Base-by-base conservation (phyloP, 257 asterid species). In the Solanum dulcamara region DNA sequence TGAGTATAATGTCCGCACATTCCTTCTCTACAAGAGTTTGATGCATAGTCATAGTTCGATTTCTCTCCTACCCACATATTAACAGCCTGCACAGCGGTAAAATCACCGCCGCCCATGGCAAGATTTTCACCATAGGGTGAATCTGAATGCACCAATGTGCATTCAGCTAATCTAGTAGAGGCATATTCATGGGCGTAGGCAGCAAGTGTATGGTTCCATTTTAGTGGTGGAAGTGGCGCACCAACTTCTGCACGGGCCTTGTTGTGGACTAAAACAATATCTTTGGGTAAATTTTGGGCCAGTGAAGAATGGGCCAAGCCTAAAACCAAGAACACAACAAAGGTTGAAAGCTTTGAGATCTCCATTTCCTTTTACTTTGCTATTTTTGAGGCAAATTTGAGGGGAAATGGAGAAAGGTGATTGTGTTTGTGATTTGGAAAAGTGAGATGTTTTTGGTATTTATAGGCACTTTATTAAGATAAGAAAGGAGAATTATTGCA, bases 51-150 rank as follows among this genome's bases (percentile, higher is more conserved):
- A 26, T 89, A 89, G 32, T 57, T 40, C 1, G 28, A 4, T 42
- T 59, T 83, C 83, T 89, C 91, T 5, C 71, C 86, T 0, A 86
- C 89, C 90, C 91, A 89, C 48, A 87, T 0, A 1, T 80, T 72
- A n/a, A 86, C 89, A 0, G 88, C 88, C 22, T 89, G 85, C 1
- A 81, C 83, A 0, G 86, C 91, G 0, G 72, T 59, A 20, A 87
- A 22, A 10, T 81, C 84, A 11, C 85, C 82, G 8, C 32, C 17
- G 1, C 86, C 89, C 59, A 68, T 32, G 1, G 90, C 90, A 30
- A 89, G 84, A 37, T 89, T 89, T 37, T 89, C 91, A 7, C 91
- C 91, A 2, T 83, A 87, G 1, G 85, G 88, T 8, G 90, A 89
- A 1, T 62, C 77, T 1, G 91, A 89, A 55, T 89, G 91, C 30